Base-by-base conservation (phyloP, 192 early-diverging fungal genomes). In the Backusella mclennaniae region DNA sequence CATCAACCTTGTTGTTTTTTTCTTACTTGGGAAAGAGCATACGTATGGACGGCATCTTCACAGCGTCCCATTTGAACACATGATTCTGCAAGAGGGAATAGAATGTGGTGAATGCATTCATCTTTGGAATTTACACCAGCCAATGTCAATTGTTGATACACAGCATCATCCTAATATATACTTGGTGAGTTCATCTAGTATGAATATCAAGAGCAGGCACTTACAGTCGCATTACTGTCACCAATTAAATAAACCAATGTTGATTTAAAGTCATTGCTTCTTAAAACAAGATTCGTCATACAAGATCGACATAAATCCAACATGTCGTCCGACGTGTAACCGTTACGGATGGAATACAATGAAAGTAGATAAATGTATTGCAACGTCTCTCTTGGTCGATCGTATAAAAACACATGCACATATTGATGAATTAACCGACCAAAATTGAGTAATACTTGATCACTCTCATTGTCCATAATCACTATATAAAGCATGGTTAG, bases 21-120 rank as follows among this genome's bases (percentile, higher is more conserved):
- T 41, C 71, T 76, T 70, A 80, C 90, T 79, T 89, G 88, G 4
- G 90, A 92, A 41, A 96, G 86, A 77, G 95, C 87, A 74, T 91
- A 94, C 41, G 97, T 80, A 75, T 91, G 77, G 35, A 96, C 88
- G 1, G 94, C 91, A 76, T 96, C 94, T 19, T 82, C 85, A 44
- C 93, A 85, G 3, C 87, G 85, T 0, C 93, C 93, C 67, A 91
- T 88, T 42, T 88, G 85, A 44, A 89, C 92, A 69, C 90, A 92
- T 38, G 89, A 85, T 75, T 91, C 85, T 3, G 95, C 96, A 29
- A 94, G 85, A 44, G 86, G 85, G 6, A 87, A 77, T 7, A 92
- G 81, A 35, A 98, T 90, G 4, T 85, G 71, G 35, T 89, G 85
- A 41, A 93, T 74, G 76, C 94, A 91, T 68, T 93, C 93, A 19